A percentile compares a stretch with the other conserved stretches of the same genome.
phyloP scores from a whole-genome alignment of 305 asterid genomes.

The Salvia sclarea region DNA sequence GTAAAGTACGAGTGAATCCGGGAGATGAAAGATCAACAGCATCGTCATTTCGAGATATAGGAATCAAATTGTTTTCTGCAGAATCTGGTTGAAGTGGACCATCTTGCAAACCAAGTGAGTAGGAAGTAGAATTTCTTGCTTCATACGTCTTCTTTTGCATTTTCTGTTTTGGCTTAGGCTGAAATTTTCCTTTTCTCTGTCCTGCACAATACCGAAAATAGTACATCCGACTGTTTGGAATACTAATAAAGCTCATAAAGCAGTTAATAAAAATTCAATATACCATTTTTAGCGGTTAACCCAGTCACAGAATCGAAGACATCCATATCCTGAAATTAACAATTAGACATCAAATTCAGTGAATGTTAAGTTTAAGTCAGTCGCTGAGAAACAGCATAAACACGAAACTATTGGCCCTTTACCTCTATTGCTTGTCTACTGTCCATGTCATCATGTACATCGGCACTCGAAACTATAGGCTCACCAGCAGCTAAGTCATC shows the following conservation, averaged over 20 bases:
- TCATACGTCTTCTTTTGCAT: constrained; percentile 33
- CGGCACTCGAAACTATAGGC: constrained; percentile 42
- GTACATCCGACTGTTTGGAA: constrained; percentile 27
- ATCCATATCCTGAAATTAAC: constrained; percentile 51
- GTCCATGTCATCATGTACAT: constrained; percentile 31
- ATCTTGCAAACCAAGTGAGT: constrained; percentile 33
- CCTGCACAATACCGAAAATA: constrained; percentile 39
- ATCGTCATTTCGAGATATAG: constrained; percentile 45
- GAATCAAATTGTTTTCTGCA: constrained; percentile 38
- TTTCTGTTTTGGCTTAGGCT: constrained; percentile 51
- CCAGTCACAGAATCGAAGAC: constrained; percentile 43
- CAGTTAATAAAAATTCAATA: constrained; percentile 24
- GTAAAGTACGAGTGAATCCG: constrained; percentile 38
- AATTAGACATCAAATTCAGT: constrained; percentile 17
- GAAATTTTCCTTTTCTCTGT: constrained; percentile 45
- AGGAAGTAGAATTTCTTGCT: constrained; percentile 32
- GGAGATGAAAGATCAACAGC: constrained; percentile 51
- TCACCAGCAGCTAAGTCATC: constrained; percentile 43
- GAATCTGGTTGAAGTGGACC: constrained; percentile 40
- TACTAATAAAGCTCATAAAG: background rate
- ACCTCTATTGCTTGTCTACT: constrained; percentile 42
- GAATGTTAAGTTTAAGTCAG: background rate
- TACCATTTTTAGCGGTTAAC: constrained; percentile 52
- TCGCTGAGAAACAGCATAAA: constrained; percentile 12
- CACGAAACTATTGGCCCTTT: constrained; percentile 7